Evolutionary conservation across 495 filamentous ascomycete genomes (phyloP).

Genomic region (Peziza echinospora): DNA sequence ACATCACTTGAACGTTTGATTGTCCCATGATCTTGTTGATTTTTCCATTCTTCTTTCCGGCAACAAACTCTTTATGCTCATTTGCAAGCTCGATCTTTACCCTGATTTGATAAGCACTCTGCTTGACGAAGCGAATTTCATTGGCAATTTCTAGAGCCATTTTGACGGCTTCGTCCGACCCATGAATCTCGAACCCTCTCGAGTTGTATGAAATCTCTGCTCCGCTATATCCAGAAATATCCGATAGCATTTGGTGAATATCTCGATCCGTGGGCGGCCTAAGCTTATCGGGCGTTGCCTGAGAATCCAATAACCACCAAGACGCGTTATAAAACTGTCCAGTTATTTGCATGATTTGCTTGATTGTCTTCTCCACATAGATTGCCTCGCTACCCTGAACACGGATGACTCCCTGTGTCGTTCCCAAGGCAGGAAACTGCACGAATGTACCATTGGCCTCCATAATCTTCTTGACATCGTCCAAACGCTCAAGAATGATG

Average conservation of each 20-base stretch:
- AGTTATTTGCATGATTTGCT: constrained; percentile 83
- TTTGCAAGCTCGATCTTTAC: constrained; percentile 98
- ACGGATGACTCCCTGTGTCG: constrained; percentile 54
- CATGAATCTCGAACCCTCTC: constrained; percentile 77
- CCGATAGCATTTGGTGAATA: constrained; percentile 71
- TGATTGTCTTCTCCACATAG: constrained; percentile 79
- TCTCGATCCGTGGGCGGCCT: constrained; percentile 54
- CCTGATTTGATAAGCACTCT: constrained; percentile 72
- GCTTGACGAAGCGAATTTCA: constrained; percentile 70
- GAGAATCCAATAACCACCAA: constrained; percentile 77
- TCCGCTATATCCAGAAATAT: constrained; percentile 89
- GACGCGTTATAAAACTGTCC: constrained; percentile 95
- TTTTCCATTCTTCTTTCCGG: constrained; percentile 98
- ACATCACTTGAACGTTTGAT: constrained; percentile 94
- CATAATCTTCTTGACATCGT: constrained; percentile 94
- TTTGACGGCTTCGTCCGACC: constrained; percentile 88
- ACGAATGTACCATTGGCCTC: constrained; percentile 90
- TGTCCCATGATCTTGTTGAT: constrained; percentile 99
- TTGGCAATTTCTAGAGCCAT: constrained; percentile 79
- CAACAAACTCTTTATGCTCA: constrained; percentile 98
- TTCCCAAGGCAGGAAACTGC: constrained; percentile 65
- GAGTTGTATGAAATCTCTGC: constrained; percentile 90
- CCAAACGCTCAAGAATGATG: constrained; percentile 70
- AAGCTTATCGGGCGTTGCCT: constrained; percentile 29
- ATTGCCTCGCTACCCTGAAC: constrained; percentile 82